Evolutionary conservation across 1,139 yeast species (phyloP), one percentile per base, ranked within the genome.

Genomic region (Pichia sp.): DNA sequence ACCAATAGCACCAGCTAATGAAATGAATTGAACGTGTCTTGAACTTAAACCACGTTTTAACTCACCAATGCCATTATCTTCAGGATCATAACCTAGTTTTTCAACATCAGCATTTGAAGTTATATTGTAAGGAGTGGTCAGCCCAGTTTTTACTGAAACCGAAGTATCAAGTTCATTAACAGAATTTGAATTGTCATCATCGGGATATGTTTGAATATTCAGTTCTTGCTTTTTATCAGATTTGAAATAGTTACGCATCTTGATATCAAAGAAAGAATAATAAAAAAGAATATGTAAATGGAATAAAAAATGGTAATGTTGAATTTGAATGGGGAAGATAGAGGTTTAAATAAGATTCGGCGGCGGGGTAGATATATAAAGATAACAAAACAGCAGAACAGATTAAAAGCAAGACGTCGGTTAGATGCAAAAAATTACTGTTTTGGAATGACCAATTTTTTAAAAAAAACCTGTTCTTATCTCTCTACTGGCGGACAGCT

Each of bases 1-100:
- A 70, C 96, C 96, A 53, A 88, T 84, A 58, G 91, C 85, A 25
- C 95, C 87, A 22, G 95, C 96, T 48, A 88, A 75, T 42, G 95
- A 87, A 57, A 89, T 86, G 77, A 82, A 74, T 63, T 80, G 84
- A 48, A 82, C 68, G 59, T 82, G 87, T 62, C 49, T 45, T 30
- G 56, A 54, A 42, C 28, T 76, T 27, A 54, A 42, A 19, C 56
- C 56, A 48, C 56, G 52, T 46, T 52, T 52, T 31, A 54, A 39
- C 41, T 54, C 55, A 9, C 54, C 54, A 8, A 48, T 14, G n/a
- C 56, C 54, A 42, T 42, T 42, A 44, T 49, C 53, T 28, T 44
- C 51, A 1, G 53, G 48, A 16, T 54, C 56, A 39, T 44, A 50
- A 14, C 42, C 51, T 6, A 46, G 6, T n/a, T 47, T 43, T 30